Evolutionary conservation across 371 early-diverging fungal genomes (phyloP).

Genomic region (Saksenaea vasiformis): DNA sequence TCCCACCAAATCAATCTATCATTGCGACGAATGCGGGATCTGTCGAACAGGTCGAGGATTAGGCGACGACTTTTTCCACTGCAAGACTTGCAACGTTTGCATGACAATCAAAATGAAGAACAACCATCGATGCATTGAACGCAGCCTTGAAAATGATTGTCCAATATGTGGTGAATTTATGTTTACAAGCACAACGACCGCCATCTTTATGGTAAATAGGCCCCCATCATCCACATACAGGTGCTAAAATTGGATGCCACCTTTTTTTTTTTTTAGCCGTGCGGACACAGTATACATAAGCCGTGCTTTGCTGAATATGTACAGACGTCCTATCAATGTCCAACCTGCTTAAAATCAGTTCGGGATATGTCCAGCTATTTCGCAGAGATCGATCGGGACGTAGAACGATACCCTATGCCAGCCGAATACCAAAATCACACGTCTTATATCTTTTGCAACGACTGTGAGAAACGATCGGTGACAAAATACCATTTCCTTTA

Average conservation of each 20-base stretch:
- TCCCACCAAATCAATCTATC: slow-evolving; percentile 79
- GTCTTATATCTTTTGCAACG: slow-evolving; percentile 89
- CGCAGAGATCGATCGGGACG: slow-evolving; percentile 75
- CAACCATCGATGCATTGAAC: slow-evolving; percentile 92
- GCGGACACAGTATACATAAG: slow-evolving; percentile 95
- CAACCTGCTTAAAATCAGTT: slow-evolving; percentile 92
- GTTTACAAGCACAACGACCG: slow-evolving; percentile 81
- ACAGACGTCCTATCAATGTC: slow-evolving; percentile 92
- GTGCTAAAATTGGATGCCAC: background rate
- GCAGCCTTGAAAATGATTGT: slow-evolving; percentile 89
- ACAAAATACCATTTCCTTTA: slow-evolving; percentile 92
- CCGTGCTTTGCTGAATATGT: slow-evolving; percentile 83
- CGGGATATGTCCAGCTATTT: slow-evolving; percentile 86
- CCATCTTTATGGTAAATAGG: slow-evolving; percentile 78
- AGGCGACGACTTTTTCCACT: slow-evolving; percentile 89
- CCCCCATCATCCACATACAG: background rate
- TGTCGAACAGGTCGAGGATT: slow-evolving; percentile 88
- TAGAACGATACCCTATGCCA: slow-evolving; percentile 87
- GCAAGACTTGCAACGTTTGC: slow-evolving; percentile 92
- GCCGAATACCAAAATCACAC: slow-evolving; percentile 75
- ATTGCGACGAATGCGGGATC: slow-evolving; percentile 90
- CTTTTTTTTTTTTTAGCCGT: slow-evolving; percentile 61
- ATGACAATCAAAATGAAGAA: slow-evolving; percentile 73
- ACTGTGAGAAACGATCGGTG: slow-evolving; percentile 84
- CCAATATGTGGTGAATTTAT: slow-evolving; percentile 97